Percentiles rank a stretch among this genome's conserved stretches.
Evolutionary conservation across 2,329 filamentous ascomycete species (phyloP).

Genomic region (Xylaria sp.): DNA sequence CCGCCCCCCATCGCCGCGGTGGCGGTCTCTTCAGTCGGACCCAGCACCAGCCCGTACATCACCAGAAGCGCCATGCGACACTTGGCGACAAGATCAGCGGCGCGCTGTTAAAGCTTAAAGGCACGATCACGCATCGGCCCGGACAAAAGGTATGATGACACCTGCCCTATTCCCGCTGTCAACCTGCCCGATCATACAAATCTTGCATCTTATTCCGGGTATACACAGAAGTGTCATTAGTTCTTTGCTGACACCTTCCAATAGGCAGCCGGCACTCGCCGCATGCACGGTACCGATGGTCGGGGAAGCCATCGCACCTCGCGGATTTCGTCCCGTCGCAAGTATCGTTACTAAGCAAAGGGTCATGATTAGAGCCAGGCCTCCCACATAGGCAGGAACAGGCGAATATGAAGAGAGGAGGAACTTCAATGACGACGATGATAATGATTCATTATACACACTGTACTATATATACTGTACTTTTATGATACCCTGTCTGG

Average conservation of each 20-base stretch:
- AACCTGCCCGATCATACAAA: neutral
- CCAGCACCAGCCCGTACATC: slow-evolving; percentile 56
- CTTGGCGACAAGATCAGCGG: slow-evolving; percentile 83
- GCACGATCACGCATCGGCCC: slow-evolving; percentile 72
- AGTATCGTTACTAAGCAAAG: slow-evolving; percentile 29
- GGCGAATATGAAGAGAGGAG: neutral
- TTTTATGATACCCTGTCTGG: slow-evolving; percentile 22
- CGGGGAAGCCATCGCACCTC: slow-evolving; percentile 59
- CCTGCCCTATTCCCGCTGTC: neutral
- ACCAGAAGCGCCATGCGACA: slow-evolving; percentile 73
- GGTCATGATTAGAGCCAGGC: neutral
- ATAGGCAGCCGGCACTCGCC: slow-evolving; percentile 76
- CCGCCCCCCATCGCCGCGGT: slow-evolving; percentile 54
- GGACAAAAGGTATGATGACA: slow-evolving; percentile 68
- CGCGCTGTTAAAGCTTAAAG: slow-evolving; percentile 77
- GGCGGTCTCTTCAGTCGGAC: neutral
- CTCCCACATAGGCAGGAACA: neutral
- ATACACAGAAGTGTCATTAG: neutral
- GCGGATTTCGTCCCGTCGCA: slow-evolving; percentile 22
- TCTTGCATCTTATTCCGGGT: neutral
- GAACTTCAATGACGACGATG: neutral
- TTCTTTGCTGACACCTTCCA: neutral
- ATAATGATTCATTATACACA: slow-evolving; percentile 3
- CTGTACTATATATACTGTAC: slow-evolving; percentile 7
- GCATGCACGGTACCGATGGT: slow-evolving; percentile 80